These are phyloP conservation scores for Tilletia setariae DNA, from an alignment of 1,284 basidiomycete species.

Conservation along the genomic window DNA sequence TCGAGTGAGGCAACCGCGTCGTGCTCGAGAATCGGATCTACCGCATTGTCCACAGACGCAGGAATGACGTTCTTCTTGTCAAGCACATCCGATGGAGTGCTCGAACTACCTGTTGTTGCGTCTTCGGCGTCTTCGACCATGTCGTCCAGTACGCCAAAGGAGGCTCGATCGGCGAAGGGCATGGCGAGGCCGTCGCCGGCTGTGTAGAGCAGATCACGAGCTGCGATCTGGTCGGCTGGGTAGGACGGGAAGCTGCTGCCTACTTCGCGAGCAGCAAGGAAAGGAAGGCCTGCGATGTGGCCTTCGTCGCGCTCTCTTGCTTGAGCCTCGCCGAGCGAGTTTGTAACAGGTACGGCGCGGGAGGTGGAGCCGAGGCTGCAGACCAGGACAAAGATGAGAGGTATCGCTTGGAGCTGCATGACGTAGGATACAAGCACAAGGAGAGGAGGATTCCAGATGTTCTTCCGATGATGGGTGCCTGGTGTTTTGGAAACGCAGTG, in stretches of 20 bases:
- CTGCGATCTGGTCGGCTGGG: slow-evolving; percentile 18
- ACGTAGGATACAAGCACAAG: too few species aligned
- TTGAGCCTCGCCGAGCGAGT: not conserved
- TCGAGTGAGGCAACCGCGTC: not conserved
- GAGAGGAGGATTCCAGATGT: too few species aligned
- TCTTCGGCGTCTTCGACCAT: not conserved
- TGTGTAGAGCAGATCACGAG: slow-evolving; percentile 10
- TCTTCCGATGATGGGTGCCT: too few species aligned
- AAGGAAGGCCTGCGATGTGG: not conserved
- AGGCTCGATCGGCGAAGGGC: slow-evolving; percentile 6
- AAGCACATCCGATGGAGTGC: not conserved
- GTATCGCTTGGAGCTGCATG: slow-evolving; percentile 12
- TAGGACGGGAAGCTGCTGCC: not conserved
- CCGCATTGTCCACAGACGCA: not conserved
- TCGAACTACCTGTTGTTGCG: not conserved
- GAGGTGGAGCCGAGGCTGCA: slow-evolving; percentile 3
- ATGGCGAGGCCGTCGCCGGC: not conserved
- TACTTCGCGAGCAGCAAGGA: not conserved
- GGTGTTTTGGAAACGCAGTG: too few species aligned
- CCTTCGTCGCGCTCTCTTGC: not conserved
- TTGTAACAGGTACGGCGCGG: not conserved
- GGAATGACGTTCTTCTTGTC: not conserved
- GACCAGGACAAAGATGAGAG: slow-evolving; percentile 9
- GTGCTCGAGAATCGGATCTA: not conserved
- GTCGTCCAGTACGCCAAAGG: slow-evolving; percentile 2